These are phyloP conservation scores for Yamadazyma buinensis DNA, from an alignment of 1,139 yeast genomes.

Conservation along the genomic window DNA sequence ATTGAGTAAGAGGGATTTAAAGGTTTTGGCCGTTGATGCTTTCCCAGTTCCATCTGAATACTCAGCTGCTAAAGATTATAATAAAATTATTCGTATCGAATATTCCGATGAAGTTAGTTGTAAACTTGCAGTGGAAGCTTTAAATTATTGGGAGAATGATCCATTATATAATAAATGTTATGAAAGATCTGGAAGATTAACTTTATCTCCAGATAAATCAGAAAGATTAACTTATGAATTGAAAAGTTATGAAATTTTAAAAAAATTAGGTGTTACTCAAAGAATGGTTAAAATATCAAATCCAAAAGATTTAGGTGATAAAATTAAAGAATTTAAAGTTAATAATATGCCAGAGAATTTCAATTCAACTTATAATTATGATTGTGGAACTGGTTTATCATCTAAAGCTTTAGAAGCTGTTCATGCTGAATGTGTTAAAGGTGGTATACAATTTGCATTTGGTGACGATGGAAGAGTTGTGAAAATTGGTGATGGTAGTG, in stretches of 20 bases:
- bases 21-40: constrained; percentile 42
- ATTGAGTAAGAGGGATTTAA: constrained; percentile 21
- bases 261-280: constrained; percentile 11
- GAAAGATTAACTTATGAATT: constrained; percentile 12
- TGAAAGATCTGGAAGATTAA: constrained; percentile 30
- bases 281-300: constrained; percentile 8
- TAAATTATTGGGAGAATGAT: constrained; percentile 33
- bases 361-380: constrained; percentile 15
- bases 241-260: constrained; percentile 11
- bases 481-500: constrained; percentile 11
- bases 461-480: constrained; percentile 19
- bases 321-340: constrained; percentile 8
- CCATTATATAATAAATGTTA: constrained; percentile 26
- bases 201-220: constrained; percentile 16
- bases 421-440: constrained; percentile 14
- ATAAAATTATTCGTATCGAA: constrained; percentile 45
- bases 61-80: constrained; percentile 45
- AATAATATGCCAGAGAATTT: constrained; percentile 11
- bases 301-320: constrained; percentile 8
- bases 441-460: constrained; percentile 25
- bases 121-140: constrained; percentile 38
- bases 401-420: constrained; percentile 23
- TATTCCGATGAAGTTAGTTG: constrained; percentile 34
- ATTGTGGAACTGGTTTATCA: constrained; percentile 31
- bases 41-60: constrained; percentile 42